Conservation (phyloP, 1,284 basidiomycete species). For the Entoloma clypeatum region DNA sequence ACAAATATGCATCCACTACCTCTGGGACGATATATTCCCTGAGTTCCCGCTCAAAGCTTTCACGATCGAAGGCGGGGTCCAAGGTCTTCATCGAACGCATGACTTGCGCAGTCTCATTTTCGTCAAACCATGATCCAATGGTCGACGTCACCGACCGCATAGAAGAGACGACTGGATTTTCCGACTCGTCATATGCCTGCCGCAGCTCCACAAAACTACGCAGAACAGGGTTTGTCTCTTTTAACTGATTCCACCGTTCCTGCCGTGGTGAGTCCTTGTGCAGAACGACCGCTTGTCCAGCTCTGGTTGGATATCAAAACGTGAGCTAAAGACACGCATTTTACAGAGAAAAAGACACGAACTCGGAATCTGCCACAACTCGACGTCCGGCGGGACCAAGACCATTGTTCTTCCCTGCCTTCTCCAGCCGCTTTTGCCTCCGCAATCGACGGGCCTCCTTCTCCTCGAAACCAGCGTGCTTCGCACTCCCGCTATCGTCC, state of each 20-base stretch:
- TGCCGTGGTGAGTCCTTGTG: constrained; percentile 78
- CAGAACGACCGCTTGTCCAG: constrained; percentile 79
- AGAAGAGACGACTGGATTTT: constrained; percentile 84
- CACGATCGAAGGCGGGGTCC: constrained; percentile 86
- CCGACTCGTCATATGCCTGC: constrained; percentile 87
- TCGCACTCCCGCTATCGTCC: constrained; percentile 89
- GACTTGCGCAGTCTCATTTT: constrained; percentile 97
- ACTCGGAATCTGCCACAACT: constrained; percentile 77
- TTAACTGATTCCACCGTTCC: constrained; percentile 73
- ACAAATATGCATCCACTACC: constrained; percentile 93
- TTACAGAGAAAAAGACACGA: constrained; percentile 30
- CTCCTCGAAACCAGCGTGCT: constrained; percentile 93
- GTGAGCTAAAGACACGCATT: neutral
- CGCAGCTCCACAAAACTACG: constrained; percentile 58
- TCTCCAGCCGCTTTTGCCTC: constrained; percentile 72
- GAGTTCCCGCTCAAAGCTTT: constrained; percentile 86
- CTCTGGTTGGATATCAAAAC: constrained; percentile 44
- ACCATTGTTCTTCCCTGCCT: constrained; percentile 72
- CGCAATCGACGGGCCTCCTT: constrained; percentile 80
- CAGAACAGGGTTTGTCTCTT: constrained; percentile 72
- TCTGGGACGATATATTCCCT: constrained; percentile 98
- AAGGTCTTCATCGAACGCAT: constrained; percentile 81
- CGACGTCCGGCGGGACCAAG: constrained; percentile 42
- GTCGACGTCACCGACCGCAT: constrained; percentile 83
- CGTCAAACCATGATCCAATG: constrained; percentile 89